Evolutionary conservation across 441 rosid species (phyloP).

Genomic region (Gossypium davidsonii): DNA sequence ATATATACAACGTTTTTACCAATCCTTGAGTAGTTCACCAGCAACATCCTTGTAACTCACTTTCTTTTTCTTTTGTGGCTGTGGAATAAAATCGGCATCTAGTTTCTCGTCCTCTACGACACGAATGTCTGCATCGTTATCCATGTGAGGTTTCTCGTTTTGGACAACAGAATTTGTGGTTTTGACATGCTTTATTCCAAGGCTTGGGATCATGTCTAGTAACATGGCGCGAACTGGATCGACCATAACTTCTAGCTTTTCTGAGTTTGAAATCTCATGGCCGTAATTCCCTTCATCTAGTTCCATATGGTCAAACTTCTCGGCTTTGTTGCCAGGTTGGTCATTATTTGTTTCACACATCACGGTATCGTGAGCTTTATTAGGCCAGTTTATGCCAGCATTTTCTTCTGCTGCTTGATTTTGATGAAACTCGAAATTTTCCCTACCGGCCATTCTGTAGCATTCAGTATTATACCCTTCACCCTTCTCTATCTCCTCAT

Average conservation of each 20-base stretch:
- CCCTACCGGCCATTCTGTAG: constrained; percentile 14
- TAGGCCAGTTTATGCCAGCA: constrained; percentile 12
- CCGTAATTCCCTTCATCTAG: neutral
- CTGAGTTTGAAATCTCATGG: constrained; percentile 18
- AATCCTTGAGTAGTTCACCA: constrained; percentile 55
- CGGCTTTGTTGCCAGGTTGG: constrained; percentile 7
- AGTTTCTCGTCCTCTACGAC: constrained; percentile 10
- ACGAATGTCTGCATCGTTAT: constrained; percentile 13
- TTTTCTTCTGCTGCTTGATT: constrained; percentile 20
- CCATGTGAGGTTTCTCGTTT: constrained; percentile 15
- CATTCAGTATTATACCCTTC: constrained; percentile 19
- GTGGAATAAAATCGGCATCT: constrained; percentile 8
- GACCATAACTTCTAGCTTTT: constrained; percentile 34
- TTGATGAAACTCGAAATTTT: constrained; percentile 20
- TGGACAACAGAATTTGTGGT: constrained; percentile 11
- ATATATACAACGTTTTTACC: constrained; percentile 20
- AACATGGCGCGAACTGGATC: constrained; percentile 86
- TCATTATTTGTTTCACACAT: constrained; percentile 7
- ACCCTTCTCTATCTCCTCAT: constrained; percentile 16
- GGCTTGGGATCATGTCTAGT: constrained; percentile 76
- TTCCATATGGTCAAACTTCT: constrained; percentile 22
- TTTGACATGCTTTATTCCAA: constrained; percentile 41
- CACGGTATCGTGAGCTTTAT: constrained; percentile 11
- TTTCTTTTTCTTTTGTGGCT: constrained; percentile 60
- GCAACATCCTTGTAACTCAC: constrained; percentile 86